Percentiles rank a stretch among this genome's conserved stretches.
Evolutionary conservation across 2,329 filamentous ascomycete genomes (phyloP).

Genomic region (Fusarium sterilihyphosum): DNA sequence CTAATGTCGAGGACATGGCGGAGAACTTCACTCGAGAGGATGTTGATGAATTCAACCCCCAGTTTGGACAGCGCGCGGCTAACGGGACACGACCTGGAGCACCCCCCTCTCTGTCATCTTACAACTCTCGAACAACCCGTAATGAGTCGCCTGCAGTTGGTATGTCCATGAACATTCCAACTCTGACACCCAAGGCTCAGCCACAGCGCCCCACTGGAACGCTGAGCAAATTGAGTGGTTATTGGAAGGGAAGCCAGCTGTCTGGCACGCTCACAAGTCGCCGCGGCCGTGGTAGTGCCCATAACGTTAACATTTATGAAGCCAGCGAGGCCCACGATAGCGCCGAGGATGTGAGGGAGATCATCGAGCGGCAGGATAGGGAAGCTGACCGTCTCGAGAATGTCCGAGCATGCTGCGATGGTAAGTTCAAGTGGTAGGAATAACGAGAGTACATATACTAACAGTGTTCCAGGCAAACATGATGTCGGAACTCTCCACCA

Average conservation of each 20-base stretch:
- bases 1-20: conserved; percentile 68
- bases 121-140: conserved; percentile 77
- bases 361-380: conserved; percentile 81
- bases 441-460: conserved; percentile 29
- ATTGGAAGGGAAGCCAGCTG: conserved; percentile 62
- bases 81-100: conserved; percentile 60
- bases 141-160: conserved; percentile 69
- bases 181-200: conserved; percentile 62
- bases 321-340: conserved; percentile 75
- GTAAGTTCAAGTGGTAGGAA: conserved; percentile 61
- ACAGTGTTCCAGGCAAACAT: conserved; percentile 68
- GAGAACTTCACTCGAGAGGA: conserved; percentile 69
- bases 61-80: conserved; percentile 51
- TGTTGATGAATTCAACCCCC: conserved; percentile 84
- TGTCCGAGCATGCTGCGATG: conserved; percentile 96
- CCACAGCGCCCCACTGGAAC: conserved; percentile 56
- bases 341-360: conserved; percentile 82
- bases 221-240: conserved; percentile 68
- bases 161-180: conserved; percentile 63
- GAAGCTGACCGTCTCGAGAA: conserved; percentile 89
- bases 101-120: conserved; percentile 78
- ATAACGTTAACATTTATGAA: conserved; percentile 64
- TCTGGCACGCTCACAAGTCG: conserved; percentile 64
- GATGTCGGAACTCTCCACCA: conserved; percentile 72
- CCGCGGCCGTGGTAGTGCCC: conserved; percentile 60